phyloP scores from a whole-genome alignment of 140 eudicot species.

The Flaveria floridana region DNA sequence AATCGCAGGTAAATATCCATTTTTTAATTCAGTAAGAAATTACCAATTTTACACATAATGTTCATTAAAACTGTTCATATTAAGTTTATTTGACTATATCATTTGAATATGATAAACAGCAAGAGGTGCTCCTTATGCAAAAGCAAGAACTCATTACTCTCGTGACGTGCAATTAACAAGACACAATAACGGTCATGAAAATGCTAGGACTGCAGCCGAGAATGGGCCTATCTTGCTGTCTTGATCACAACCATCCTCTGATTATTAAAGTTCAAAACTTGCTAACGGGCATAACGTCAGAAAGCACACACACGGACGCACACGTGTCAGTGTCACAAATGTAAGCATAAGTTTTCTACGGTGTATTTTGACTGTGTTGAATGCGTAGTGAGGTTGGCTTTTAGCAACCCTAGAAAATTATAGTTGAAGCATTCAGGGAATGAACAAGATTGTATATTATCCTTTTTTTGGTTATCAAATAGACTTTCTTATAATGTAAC shows the following conservation, averaged over 20 bases:
- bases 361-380: constrained; percentile 23
- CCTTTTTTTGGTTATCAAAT: neutral
- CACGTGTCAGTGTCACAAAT: constrained; percentile 16
- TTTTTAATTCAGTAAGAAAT: neutral
- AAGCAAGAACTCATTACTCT: constrained; percentile 69
- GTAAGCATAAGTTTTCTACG: constrained; percentile 19
- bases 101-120: constrained; percentile 46
- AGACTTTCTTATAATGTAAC: constrained; percentile 16
- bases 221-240: constrained; percentile 84
- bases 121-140: constrained; percentile 92
- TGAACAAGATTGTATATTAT: constrained; percentile 38
- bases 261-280: constrained; percentile 4
- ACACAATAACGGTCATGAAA: constrained; percentile 58
- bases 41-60: neutral
- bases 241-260: constrained; percentile 30
- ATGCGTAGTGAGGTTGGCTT: constrained; percentile 30
- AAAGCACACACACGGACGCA: constrained; percentile 16
- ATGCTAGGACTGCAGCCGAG: constrained; percentile 74
- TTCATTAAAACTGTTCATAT: neutral
- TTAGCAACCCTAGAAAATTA: constrained; percentile 26
- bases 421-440: constrained; percentile 24
- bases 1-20: constrained; percentile 60
- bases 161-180: constrained; percentile 77
- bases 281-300: constrained; percentile 8
- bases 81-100: neutral